Base-by-base conservation (phyloP, 2,329 filamentous ascomycete genomes). In the Xylaria sp. region DNA sequence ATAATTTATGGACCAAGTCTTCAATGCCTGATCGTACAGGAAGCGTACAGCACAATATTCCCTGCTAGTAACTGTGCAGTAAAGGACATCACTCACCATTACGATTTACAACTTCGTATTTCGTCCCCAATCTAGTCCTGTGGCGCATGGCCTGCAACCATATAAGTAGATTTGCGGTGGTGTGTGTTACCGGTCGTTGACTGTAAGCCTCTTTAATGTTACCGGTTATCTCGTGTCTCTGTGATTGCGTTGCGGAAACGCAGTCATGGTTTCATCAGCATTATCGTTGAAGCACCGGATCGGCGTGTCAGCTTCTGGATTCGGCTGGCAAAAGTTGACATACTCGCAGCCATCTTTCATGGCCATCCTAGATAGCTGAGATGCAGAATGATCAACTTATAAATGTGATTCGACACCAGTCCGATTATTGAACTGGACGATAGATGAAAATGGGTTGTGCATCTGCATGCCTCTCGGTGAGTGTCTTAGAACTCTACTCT, bases 211-310 rank as follows among this genome's bases (percentile, higher is more conserved):
- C 48, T 36, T n/a, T 48, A 26, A 61, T 53, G 53, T 57, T 62
- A 23, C 42, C n/a, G 51, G 42, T 31, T 65, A 10, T 28, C 65
- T 54, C 65, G 54, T 63, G 65, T 58, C 23, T 36, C 36, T 56
- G 48, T 51, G 38, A 20, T 44, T 56, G 62, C 59, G 42, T 48
- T 42, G 59, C 36, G 59, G 57, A 56, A 68, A 53, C 57, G 62
- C 48, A 59, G 68, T 64, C 66, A 71, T 64, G 59, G 56, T 66
- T 62, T 31, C 66, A 64, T 71, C 66, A 69, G 66, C 28, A 54
- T 66, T 54, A 36, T 61, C 62, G 59, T 63, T 46, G 23, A 28
- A 31, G 59, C 59, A 57, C 28, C 60, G 57, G 57, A 54, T 54
- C 59, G 38, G 51, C 23, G 49, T 17, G 44, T 59, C 57, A 33